Conservation (phyloP, 2,329 filamentous ascomycete genomes). For the Penicillium sp. region DNA sequence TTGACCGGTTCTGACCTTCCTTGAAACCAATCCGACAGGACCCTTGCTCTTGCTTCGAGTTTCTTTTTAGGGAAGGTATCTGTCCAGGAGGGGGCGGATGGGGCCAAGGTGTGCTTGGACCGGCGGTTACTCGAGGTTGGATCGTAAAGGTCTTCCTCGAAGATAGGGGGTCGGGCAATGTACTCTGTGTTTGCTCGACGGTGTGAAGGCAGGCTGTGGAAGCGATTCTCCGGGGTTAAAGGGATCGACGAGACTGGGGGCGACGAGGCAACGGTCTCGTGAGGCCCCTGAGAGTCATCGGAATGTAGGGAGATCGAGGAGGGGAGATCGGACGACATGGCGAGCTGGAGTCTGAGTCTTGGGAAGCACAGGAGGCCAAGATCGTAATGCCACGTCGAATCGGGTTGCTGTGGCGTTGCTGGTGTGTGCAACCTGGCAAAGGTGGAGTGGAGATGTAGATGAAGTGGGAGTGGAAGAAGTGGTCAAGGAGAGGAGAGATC, state of each 20-base stretch:
- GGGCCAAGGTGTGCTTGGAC: conserved; percentile 6
- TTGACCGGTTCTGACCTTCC: conserved; percentile 56
- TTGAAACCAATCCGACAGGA: conserved; percentile 58
- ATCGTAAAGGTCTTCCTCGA: conserved; percentile 31
- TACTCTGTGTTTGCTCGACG: conserved; percentile 42
- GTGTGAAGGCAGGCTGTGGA: conserved; percentile 29
- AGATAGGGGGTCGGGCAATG: conserved; percentile 33
- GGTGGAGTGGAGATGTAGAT: conserved; percentile 10
- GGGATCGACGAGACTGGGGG: conserved; percentile 20
- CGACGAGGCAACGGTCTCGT: conserved; percentile 27
- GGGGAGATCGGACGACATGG: conserved; percentile 22
- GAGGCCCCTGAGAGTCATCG: conserved; percentile 24
- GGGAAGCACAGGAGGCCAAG: conserved; percentile 8
- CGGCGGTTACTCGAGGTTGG: conserved; percentile 17
- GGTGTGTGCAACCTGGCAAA: conserved; percentile 16
- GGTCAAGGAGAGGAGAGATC: not conserved
- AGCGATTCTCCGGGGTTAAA: conserved; percentile 16
- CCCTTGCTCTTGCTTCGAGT: conserved; percentile 37
- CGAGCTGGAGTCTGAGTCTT: conserved; percentile 2
- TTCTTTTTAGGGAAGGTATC: conserved; percentile 36
- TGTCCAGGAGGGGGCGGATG: conserved; percentile 20
- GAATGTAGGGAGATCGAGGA: conserved; percentile 29
- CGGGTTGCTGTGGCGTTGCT: conserved; percentile 19
- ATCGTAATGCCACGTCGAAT: conserved; percentile 39
- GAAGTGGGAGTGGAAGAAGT: conserved; percentile 3